phyloP scores from a whole-genome alignment of 306 rosid species.

The Cicer chorassanicum region DNA sequence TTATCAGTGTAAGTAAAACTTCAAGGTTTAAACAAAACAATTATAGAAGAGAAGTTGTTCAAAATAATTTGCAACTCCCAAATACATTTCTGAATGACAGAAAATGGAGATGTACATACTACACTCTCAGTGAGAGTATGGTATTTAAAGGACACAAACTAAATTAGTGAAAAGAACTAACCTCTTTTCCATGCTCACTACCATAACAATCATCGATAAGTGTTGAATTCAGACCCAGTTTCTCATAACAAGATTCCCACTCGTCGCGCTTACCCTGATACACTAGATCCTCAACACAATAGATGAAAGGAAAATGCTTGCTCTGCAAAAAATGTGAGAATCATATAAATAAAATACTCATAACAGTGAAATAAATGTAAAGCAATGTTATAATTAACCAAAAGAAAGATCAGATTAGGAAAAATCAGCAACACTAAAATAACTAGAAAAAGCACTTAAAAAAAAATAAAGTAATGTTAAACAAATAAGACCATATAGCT shows the following conservation, averaged over 20 bases:
- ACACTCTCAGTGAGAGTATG: background rate
- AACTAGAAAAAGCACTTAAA: background rate
- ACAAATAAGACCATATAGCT: background rate
- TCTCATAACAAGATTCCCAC: conserved; percentile 80
- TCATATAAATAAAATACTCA: conserved; percentile 24
- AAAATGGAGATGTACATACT: conserved; percentile 7
- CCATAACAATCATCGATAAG: conserved; percentile 65
- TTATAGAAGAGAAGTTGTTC: conserved; percentile 10
- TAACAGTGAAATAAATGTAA: conserved; percentile 23
- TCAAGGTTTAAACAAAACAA: background rate
- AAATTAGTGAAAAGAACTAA: conserved; percentile 44
- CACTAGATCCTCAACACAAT: conserved; percentile 69
- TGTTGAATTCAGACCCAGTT: conserved; percentile 66
- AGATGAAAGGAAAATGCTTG: conserved; percentile 75
- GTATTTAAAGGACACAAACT: background rate
- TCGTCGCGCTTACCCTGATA: conserved; percentile 40
- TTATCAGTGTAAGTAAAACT: conserved; percentile 6
- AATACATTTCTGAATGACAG: conserved; percentile 5
- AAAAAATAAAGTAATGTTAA: conserved; percentile 2
- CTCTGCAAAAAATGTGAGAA: conserved; percentile 52
- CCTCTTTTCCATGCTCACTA: conserved; percentile 75
- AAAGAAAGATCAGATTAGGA: conserved; percentile 26
- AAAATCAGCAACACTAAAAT: background rate
- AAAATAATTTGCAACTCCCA: background rate
- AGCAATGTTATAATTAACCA: background rate